Evolutionary conservation across 257 asterid genomes (phyloP), one percentile per base, ranked within the genome.

Genomic region (Fraxinus americana): DNA sequence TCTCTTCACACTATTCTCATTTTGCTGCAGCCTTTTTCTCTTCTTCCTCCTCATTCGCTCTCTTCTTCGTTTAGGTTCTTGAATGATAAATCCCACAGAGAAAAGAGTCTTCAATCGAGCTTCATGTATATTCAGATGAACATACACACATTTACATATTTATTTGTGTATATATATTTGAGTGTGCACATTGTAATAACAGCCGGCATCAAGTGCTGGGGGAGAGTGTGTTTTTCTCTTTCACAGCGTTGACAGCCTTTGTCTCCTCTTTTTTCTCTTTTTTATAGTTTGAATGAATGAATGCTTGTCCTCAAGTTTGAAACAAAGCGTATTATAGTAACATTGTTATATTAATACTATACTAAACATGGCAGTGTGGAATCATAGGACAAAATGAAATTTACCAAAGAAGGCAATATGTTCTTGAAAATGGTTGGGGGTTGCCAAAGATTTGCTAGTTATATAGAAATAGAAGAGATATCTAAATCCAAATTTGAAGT

Each of bases 1-100:
- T 65, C 84, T 67, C 83, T 57, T 79, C 87, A 57, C 73, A 66
- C 74, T 78, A 71, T 75, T 79, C 61, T 50, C 43, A 25, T 36
- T 52, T 71, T 81, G 68, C 17, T 77, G 78, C 50, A 25, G 61
- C 63, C 67, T 72, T 38, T 70, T 50, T 41, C 79, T 25, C 70
- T 41, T 45, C 35, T 21, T 43, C 67, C 75, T 3, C 69, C 48
- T 35, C 75, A 17, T 48, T 78, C 63, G 4, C 0, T 48, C 50
- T 41, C n/a, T 43, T 43, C 50, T 71, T 57, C 32, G 57, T 19
- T 57, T 52, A 14, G 61, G 61, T 52, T 54, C 65, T 16, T 54
- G 65, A 54, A 7, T 59, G 30, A n/a, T 59, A 30, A 59, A 23
- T 63, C 35, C 69, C 65, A n/a, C 25, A 54, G 65, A 54, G n/a